Conservation (phyloP, 2,329 filamentous ascomycete genomes). For the Lachnellula hyalina region DNA sequence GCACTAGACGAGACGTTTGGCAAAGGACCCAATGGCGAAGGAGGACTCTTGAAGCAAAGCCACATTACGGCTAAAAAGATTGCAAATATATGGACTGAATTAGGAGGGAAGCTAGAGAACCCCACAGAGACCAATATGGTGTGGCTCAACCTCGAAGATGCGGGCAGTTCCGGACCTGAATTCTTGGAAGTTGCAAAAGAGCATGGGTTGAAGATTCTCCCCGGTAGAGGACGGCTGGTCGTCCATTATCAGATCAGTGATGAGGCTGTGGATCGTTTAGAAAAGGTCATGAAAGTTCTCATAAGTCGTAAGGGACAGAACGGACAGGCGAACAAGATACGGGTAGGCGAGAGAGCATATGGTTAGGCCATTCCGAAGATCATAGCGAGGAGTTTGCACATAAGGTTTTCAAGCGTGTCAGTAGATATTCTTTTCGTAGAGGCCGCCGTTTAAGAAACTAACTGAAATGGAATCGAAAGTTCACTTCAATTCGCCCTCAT, state of each 20-base stretch:
- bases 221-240: slow-evolving; percentile 57
- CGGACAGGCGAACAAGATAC: slow-evolving; percentile 8
- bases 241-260: slow-evolving; percentile 65
- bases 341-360: slow-evolving; percentile 29
- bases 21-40: slow-evolving; percentile 48
- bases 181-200: slow-evolving; percentile 50
- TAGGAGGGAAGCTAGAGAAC: slow-evolving; percentile 55
- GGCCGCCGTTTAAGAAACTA: too few species aligned
- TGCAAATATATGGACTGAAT: slow-evolving; percentile 52
- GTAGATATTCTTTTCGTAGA: too few species aligned
- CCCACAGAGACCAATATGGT: slow-evolving; percentile 71
- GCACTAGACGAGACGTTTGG: slow-evolving; percentile 77
- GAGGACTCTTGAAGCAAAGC: slow-evolving; percentile 54
- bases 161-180: slow-evolving; percentile 45
- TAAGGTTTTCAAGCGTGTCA: neutral
- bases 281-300: slow-evolving; percentile 40
- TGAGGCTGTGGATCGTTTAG: slow-evolving; percentile 48
- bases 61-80: slow-evolving; percentile 61
- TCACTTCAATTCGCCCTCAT: neutral
- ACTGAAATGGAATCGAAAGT: too few species aligned
- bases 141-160: slow-evolving; percentile 59
- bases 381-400: neutral
- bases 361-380: slow-evolving; percentile 5
- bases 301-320: slow-evolving; percentile 15
- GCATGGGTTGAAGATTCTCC: slow-evolving; percentile 51